These are phyloP conservation scores for apple (Malus domestica) DNA, from an alignment of 306 rosid species.

Conservation along the genomic window ASM211411v1 NC_041796.1:9549001-9549500, in stretches of 20 bases:
- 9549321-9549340: slow-evolving; percentile 66
- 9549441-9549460: slow-evolving; percentile 23
- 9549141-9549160: not conserved
- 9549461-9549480: slow-evolving; percentile 4
- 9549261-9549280: slow-evolving; percentile 46
- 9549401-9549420: slow-evolving; percentile 93
- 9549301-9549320: slow-evolving; percentile 89
- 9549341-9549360: slow-evolving; percentile 61
- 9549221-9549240: not conserved
- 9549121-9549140: not conserved
- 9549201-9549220: not conserved
- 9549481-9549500: slow-evolving; percentile 11
- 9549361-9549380: slow-evolving; percentile 83
- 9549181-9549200: not conserved
- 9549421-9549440: slow-evolving; percentile 62
- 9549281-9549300: slow-evolving; percentile 71
- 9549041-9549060: not conserved
- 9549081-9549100: not conserved
- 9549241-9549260: slow-evolving; percentile 3
- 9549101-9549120: not conserved
- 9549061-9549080: not conserved
- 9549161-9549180: not conserved
- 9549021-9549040: not conserved
- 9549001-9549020: not conserved
- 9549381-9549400: slow-evolving; percentile 98